Conservation (phyloP, 140 eudicot genomes). For the Cichorium intybus region DNA sequence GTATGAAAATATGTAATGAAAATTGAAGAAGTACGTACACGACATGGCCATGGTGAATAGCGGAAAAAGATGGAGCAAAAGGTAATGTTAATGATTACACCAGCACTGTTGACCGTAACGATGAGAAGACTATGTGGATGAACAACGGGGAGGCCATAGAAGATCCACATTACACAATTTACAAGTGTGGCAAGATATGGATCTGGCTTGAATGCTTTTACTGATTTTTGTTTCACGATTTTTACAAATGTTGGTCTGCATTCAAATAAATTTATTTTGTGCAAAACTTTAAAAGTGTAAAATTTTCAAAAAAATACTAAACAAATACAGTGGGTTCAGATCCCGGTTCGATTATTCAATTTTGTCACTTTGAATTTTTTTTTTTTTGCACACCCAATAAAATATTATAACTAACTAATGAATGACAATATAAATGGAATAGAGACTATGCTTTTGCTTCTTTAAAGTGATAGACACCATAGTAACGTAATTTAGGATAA, state of each 20-base stretch:
- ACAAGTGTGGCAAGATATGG: conserved; percentile 71
- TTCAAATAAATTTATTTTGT: neutral
- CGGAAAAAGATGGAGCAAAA: conserved; percentile 51
- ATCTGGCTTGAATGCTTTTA: conserved; percentile 66
- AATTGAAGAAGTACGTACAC: conserved; percentile 37
- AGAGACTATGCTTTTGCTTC: no score
- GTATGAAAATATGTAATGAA: neutral
- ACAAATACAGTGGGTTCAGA: no score
- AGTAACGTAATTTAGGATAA: no score
- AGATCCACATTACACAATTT: conserved; percentile 76
- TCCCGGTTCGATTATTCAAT: no score
- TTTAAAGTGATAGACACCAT: no score
- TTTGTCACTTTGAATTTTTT: no score
- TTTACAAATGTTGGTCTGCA: conserved; percentile 71
- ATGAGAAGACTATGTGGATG: conserved; percentile 59
- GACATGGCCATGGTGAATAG: conserved; percentile 38
- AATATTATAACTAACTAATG: no score
- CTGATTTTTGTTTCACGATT: conserved; percentile 57
- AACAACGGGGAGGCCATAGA: conserved; percentile 80
- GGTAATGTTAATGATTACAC: conserved; percentile 38
- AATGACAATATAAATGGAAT: no score
- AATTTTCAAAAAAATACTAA: no score
- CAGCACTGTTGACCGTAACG: conserved; percentile 65
- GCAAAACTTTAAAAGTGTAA: neutral
- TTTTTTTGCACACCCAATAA: no score